Percentiles rank a stretch among this genome's conserved stretches.
Evolutionary conservation across 2,329 filamentous ascomycete genomes (phyloP).

Genomic region (Mycosphaerella arachidis): DNA sequence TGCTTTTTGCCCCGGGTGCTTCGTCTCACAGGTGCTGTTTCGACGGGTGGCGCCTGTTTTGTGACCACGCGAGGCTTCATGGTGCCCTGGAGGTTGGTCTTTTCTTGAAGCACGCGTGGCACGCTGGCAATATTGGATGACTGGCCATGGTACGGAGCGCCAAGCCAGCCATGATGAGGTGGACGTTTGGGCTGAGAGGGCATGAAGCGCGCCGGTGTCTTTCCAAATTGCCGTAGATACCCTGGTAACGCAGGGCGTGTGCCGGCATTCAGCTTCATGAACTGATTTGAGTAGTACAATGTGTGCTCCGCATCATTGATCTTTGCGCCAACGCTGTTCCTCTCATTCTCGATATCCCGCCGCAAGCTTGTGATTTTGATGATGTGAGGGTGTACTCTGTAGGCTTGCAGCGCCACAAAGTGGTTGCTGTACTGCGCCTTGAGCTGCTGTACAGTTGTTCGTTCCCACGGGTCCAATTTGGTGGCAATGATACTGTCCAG

Average conservation of each 20-base stretch:
- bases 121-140: background rate
- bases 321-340: background rate
- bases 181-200: background rate
- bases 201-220: background rate
- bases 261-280: background rate
- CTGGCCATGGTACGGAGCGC: background rate
- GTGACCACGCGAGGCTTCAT: background rate
- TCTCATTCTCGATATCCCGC: background rate
- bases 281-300: background rate
- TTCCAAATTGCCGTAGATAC: background rate
- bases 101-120: background rate
- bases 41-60: constrained; percentile 1
- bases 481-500: background rate
- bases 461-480: background rate
- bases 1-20: constrained; percentile 17
- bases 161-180: background rate
- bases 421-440: background rate
- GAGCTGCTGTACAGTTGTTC: background rate
- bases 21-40: constrained; percentile 10
- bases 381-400: background rate
- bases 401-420: background rate
- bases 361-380: background rate
- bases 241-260: background rate
- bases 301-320: background rate
- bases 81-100: background rate